Evolutionary conservation across 768 basidiomycete genomes (phyloP).

Genomic region (Erythrobasidium yunnanense): DNA sequence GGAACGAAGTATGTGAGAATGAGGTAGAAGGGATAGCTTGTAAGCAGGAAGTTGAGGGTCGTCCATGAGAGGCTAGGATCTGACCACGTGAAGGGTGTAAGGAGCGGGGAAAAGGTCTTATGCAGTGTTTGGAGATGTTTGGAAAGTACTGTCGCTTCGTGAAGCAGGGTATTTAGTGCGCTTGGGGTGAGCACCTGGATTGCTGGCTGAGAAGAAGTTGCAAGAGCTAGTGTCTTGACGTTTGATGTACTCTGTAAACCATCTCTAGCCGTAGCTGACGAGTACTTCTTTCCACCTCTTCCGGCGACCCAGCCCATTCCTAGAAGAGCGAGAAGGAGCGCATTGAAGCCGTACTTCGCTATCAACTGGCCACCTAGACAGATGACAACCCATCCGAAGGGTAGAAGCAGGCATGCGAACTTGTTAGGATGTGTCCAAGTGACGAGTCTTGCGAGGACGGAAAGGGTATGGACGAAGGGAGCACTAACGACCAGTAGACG

Average conservation of each 20-base stretch:
- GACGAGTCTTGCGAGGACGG: conserved; percentile 32
- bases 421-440: conserved; percentile 37
- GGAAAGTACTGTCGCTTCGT: conserved; percentile 25
- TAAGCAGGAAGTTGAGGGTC: conserved; percentile 35
- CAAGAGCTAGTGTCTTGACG: conserved; percentile 12
- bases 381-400: conserved; percentile 37
- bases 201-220: conserved; percentile 2
- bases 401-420: conserved; percentile 34
- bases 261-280: not conserved
- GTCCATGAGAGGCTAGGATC: conserved; percentile 30
- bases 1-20: conserved; percentile 32
- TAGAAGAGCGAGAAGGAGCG: not conserved
- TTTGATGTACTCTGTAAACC: not conserved
- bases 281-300: conserved; percentile 10
- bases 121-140: conserved; percentile 28
- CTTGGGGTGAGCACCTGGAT: conserved; percentile 25
- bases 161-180: conserved; percentile 30
- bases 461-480: conserved; percentile 30
- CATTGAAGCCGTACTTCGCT: conserved; percentile 33
- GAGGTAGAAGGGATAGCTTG: conserved; percentile 38
- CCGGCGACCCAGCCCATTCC: conserved; percentile 2
- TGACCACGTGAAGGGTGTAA: conserved; percentile 27
- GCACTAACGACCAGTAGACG: conserved; percentile 37
- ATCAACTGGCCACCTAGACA: conserved; percentile 35
- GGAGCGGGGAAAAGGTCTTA: conserved; percentile 29